Evolutionary conservation across 2,329 filamentous ascomycete species (phyloP).

Genomic region (Alternaria infectoria): DNA sequence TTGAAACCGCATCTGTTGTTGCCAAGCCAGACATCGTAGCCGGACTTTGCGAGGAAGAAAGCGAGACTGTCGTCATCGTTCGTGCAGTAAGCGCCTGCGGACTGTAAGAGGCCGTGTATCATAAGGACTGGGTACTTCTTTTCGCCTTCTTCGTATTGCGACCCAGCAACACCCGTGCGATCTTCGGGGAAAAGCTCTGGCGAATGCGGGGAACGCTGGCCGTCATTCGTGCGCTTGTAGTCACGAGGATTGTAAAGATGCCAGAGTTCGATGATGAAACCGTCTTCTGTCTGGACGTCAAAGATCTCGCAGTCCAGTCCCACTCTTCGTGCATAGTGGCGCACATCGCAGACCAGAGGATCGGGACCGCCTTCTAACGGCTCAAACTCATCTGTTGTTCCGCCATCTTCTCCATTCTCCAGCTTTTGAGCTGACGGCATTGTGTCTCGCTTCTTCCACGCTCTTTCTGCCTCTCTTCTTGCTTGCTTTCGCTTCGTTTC

Average conservation of each 20-base stretch:
- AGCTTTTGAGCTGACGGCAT: conserved; percentile 44
- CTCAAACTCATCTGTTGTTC: conserved; percentile 63
- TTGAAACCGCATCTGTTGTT: conserved; percentile 90
- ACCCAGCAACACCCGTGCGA: conserved; percentile 27
- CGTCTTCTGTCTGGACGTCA: conserved; percentile 89
- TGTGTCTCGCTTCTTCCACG: conserved; percentile 63
- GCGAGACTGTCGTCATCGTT: conserved; percentile 90
- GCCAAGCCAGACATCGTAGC: conserved; percentile 94
- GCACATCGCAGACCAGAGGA: conserved; percentile 76
- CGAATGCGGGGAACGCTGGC: conserved; percentile 61
- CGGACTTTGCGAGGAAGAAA: conserved; percentile 89
- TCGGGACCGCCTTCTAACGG: conserved; percentile 84
- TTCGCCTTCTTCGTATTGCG: conserved; percentile 47
- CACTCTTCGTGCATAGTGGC: conserved; percentile 85
- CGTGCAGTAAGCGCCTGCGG: conserved; percentile 83
- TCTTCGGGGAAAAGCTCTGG: conserved; percentile 66
- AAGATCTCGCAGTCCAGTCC: conserved; percentile 85
- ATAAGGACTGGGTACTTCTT: conserved; percentile 83
- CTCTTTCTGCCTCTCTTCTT: conserved; percentile 63
- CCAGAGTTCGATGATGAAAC: conserved; percentile 87
- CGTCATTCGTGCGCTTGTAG: conserved; percentile 60
- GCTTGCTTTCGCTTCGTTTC: conserved; percentile 66
- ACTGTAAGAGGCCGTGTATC: conserved; percentile 88
- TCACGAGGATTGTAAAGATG: conserved; percentile 87
- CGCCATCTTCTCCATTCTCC: conserved; percentile 47